These are phyloP conservation scores for Vachellia pachyceras DNA, from an alignment of 306 rosid species.

Conservation along the genomic window DNA sequence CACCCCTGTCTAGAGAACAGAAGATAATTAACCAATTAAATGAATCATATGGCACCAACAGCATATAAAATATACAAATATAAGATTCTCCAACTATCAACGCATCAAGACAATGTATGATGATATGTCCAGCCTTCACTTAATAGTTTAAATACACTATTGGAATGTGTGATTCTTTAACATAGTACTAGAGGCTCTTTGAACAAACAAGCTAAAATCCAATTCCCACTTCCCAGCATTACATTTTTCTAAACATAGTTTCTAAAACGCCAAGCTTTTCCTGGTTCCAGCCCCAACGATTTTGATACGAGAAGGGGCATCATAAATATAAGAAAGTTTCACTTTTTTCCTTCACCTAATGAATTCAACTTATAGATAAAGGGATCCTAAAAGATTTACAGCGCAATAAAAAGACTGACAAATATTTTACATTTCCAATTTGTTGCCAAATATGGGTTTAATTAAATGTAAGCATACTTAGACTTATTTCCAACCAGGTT, in stretches of 20 bases:
- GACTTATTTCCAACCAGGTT: not conserved
- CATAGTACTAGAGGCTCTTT: not conserved
- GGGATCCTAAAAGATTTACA: not conserved
- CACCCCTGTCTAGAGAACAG: slow-evolving; percentile 71
- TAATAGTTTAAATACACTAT: slow-evolving; percentile 10
- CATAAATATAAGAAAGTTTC: not conserved
- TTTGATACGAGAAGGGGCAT: not conserved
- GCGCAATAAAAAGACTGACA: not conserved
- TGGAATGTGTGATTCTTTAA: not conserved
- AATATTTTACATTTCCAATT: not conserved
- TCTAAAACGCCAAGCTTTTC: not conserved
- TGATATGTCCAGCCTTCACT: not conserved
- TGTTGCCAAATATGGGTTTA: not conserved
- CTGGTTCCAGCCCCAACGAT: too few relatives aligned
- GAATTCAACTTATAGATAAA: not conserved
- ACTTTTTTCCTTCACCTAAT: not conserved
- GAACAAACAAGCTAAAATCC: not conserved
- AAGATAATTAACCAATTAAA: slow-evolving; percentile 37
- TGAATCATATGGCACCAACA: slow-evolving; percentile 16
- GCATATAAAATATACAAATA: not conserved
- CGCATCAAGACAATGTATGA: not conserved
- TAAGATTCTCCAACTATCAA: slow-evolving; percentile 5
- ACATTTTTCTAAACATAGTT: not conserved
- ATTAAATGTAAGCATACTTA: not conserved
- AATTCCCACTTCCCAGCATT: not conserved